A percentile compares a stretch with the other conserved stretches of the same genome.
These are phyloP conservation scores for Rhizopogon rudus DNA, from an alignment of 768 basidiomycete species.

Conservation along the genomic window DNA sequence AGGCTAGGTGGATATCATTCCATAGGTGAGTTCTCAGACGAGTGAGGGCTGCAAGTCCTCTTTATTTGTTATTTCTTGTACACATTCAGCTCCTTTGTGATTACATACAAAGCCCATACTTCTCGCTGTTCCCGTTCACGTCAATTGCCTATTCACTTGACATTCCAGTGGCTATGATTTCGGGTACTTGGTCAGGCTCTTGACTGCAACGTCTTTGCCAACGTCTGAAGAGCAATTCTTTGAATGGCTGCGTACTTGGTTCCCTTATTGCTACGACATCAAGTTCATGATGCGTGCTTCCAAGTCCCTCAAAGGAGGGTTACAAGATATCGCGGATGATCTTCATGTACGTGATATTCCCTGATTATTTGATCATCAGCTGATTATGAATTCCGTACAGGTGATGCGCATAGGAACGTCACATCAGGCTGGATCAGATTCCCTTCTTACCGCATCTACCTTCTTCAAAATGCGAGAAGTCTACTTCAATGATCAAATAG, in stretches of 20 bases:
- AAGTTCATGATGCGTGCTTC: conserved; percentile 92
- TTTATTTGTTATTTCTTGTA: not conserved
- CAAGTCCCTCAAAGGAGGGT: conserved; percentile 77
- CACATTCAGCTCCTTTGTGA: not conserved
- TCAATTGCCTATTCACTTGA: not conserved
- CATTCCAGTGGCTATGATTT: conserved; percentile 90
- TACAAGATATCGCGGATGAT: conserved; percentile 96
- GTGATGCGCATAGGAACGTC: conserved; percentile 85
- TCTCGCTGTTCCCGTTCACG: not conserved
- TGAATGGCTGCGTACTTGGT: conserved; percentile 83
- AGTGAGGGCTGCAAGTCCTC: not conserved
- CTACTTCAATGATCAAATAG: conserved; percentile 88
- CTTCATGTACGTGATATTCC: conserved; percentile 65
- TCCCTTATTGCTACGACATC: conserved; percentile 95
- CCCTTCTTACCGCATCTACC: conserved; percentile 84
- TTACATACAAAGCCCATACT: not conserved
- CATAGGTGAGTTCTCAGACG: conserved; percentile 66
- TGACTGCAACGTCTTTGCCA: conserved; percentile 83
- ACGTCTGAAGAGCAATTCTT: conserved; percentile 89
- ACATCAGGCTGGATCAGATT: conserved; percentile 98
- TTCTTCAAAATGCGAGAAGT: conserved; percentile 95
- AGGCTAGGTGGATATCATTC: conserved; percentile 96
- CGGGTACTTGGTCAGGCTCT: conserved; percentile 94
- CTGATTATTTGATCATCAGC: not conserved
- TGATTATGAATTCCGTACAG: conserved; percentile 33